Percentiles rank a stretch among this genome's conserved stretches.
Evolutionary conservation across 139 green algal species (phyloP).

Genomic region (Chlamydomonas sp.): DNA sequence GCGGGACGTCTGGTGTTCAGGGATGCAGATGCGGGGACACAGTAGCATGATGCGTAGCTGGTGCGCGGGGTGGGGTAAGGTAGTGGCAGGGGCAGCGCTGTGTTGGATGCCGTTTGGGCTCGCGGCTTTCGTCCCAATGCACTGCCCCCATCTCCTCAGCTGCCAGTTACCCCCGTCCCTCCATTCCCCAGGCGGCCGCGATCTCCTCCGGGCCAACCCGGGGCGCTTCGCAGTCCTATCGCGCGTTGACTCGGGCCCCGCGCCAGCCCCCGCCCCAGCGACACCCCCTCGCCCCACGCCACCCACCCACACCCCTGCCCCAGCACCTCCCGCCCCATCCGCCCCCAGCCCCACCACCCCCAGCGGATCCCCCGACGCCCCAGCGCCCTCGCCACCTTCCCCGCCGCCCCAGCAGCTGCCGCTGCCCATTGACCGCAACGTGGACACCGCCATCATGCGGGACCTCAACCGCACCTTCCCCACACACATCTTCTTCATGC

Average conservation of each 20-base stretch:
- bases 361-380: not conserved
- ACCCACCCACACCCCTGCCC: no score
- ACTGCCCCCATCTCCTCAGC: not conserved
- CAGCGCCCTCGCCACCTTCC: not conserved
- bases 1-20: not conserved
- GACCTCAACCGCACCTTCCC: constrained; percentile 87
- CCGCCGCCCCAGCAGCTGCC: constrained; percentile 20
- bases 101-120: not conserved
- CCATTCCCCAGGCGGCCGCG: constrained; percentile 24
- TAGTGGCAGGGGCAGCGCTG: not conserved
- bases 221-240: constrained; percentile 37
- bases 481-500: constrained; percentile 81
- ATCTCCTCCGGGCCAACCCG: constrained; percentile 36
- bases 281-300: no score
- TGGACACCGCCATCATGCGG: constrained; percentile 73
- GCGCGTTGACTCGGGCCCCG: no score
- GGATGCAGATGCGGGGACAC: no score
- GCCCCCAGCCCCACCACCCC: no score
- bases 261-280: no score
- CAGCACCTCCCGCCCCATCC: no score
- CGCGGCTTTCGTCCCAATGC: not conserved
- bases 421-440: constrained; percentile 7
- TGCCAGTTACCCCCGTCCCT: not conserved
- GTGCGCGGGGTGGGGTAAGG: no score
- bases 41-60: no score